Conservation (phyloP, 768 basidiomycete species). For the Polyporus arcularius region DNA sequence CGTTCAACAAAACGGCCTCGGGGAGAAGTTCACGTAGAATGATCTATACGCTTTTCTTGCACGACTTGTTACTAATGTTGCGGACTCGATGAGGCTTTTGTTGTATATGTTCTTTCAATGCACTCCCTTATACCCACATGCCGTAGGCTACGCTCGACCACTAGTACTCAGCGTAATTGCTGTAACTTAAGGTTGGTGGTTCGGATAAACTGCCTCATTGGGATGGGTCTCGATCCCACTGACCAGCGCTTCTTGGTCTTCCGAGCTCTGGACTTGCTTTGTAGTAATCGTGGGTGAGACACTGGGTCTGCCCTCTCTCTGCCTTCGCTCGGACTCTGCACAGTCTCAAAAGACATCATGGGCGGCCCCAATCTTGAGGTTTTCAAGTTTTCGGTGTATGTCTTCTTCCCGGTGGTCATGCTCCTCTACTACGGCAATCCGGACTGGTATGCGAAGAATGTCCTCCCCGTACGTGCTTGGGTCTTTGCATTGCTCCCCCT, state of each 20-base stretch:
- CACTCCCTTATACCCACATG: neutral
- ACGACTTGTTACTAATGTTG: no score
- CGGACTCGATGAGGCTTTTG: no score
- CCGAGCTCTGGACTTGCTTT: neutral
- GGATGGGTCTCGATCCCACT: neutral
- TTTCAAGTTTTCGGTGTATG: constrained; percentile 87
- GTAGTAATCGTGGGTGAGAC: neutral
- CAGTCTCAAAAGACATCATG: constrained; percentile 39
- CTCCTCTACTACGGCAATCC: constrained; percentile 88
- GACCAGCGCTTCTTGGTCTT: neutral
- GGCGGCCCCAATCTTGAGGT: constrained; percentile 83
- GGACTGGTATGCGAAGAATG: constrained; percentile 78
- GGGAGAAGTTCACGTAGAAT: neutral
- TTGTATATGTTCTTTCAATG: no score
- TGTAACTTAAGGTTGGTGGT: neutral
- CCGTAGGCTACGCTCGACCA: no score
- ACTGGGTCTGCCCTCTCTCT: no score
- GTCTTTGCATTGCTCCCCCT: neutral
- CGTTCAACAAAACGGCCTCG: neutral
- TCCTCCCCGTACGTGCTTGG: constrained; percentile 61
- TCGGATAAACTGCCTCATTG: neutral
- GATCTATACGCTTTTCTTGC: no score
- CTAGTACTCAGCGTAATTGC: no score
- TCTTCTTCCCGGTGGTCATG: constrained; percentile 80
- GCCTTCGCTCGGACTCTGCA: neutral